A percentile compares a stretch with the other conserved stretches of the same genome.
Evolutionary conservation across 2,329 filamentous ascomycete genomes (phyloP).

Genomic region (Pezicula neosporulosa): DNA sequence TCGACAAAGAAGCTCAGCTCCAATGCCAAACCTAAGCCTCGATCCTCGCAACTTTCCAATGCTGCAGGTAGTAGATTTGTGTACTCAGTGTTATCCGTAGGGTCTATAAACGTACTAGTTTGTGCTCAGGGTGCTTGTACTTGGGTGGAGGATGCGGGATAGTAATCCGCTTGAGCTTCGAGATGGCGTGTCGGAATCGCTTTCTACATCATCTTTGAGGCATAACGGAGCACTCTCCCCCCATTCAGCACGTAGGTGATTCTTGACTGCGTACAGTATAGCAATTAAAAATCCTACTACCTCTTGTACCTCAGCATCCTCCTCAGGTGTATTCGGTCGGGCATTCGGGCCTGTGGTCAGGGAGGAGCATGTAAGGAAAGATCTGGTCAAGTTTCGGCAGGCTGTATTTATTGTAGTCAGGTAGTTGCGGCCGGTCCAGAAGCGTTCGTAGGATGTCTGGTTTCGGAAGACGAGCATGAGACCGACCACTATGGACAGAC

Average conservation of each 20-base stretch:
- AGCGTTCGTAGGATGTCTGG: not conserved
- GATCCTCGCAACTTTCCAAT: not conserved
- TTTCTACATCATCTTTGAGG: not conserved
- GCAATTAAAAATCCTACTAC: not conserved
- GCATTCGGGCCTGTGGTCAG: not conserved
- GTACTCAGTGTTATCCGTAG: not conserved
- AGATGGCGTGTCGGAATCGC: not conserved
- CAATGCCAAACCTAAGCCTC: not conserved
- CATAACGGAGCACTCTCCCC: not conserved
- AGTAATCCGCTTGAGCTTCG: not conserved
- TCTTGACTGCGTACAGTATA: not conserved
- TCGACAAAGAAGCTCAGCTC: constrained; percentile 2
- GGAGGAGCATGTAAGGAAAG: not conserved
- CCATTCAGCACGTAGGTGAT: not conserved
- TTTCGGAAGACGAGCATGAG: constrained; percentile 1
- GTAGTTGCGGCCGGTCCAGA: constrained; percentile 1
- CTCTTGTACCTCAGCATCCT: not conserved
- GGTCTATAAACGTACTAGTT: not conserved
- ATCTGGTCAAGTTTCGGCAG: not conserved
- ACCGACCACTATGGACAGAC: constrained; percentile 1
- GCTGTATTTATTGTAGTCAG: not conserved
- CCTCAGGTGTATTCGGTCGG: not conserved
- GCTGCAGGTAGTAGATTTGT: not conserved
- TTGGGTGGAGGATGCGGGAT: not conserved
- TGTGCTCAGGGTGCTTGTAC: not conserved